phyloP scores from a whole-genome alignment of 164 flowering plant species.

The Umbilicus rupestris region DNA sequence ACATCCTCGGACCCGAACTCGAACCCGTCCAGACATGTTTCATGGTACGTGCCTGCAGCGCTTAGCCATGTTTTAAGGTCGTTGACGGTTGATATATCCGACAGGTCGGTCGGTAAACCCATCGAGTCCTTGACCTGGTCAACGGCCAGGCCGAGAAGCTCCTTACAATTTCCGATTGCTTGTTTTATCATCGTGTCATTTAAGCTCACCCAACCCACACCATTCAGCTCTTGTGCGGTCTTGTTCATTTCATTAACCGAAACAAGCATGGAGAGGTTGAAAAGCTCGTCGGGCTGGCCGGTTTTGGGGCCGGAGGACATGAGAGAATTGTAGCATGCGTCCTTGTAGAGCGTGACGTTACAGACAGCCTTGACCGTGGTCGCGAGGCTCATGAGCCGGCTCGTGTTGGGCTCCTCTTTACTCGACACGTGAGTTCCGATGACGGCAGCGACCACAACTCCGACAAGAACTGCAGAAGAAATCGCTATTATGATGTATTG shows the following conservation, averaged over 20 bases:
- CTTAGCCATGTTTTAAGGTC: constrained; percentile 65
- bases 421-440: background rate
- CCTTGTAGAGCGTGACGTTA: background rate
- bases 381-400: background rate
- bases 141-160: constrained; percentile 32
- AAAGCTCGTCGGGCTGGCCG: background rate
- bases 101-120: background rate
- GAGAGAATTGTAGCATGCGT: background rate
- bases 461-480: background rate
- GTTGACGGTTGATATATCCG: constrained; percentile 16
- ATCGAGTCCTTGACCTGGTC: constrained; percentile 40
- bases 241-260: background rate
- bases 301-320: background rate
- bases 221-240: background rate
- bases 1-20: constrained; percentile 12
- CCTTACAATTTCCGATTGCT: constrained; percentile 35
- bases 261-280: background rate
- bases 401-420: background rate
- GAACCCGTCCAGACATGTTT: constrained; percentile 62
- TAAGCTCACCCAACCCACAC: background rate
- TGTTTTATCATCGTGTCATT: constrained; percentile 12
- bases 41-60: constrained; percentile 44
- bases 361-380: background rate
- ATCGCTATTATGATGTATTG: background rate
- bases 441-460: background rate